Evolutionary conservation across 345 rosid species (phyloP).

Genomic region (Aquilaria malaccensis): DNA sequence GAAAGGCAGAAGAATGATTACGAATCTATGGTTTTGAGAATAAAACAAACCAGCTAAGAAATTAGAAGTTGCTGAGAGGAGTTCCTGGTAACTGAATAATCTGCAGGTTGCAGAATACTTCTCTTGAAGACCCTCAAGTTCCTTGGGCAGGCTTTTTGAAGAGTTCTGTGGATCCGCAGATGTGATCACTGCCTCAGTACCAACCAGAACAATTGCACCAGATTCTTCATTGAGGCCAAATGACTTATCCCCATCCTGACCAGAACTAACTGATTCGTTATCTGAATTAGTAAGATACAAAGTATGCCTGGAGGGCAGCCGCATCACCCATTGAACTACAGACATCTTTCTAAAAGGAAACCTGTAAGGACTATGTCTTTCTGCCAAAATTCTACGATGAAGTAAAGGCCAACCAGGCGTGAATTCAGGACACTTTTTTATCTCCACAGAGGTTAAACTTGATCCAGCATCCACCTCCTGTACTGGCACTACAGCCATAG

Average conservation of each 20-base stretch:
- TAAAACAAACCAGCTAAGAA: slow-evolving; percentile 57
- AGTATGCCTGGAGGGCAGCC: slow-evolving; percentile 46
- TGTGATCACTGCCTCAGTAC: slow-evolving; percentile 19
- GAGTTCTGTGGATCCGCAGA: slow-evolving; percentile 24
- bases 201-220: slow-evolving; percentile 47
- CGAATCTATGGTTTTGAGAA: slow-evolving; percentile 10
- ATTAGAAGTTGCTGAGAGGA: slow-evolving; percentile 56
- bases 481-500: slow-evolving; percentile 53
- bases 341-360: slow-evolving; percentile 48
- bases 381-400: slow-evolving; percentile 30
- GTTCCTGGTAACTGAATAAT: slow-evolving; percentile 74
- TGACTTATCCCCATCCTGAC: slow-evolving; percentile 15
- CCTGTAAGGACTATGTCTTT: slow-evolving; percentile 24
- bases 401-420: slow-evolving; percentile 91
- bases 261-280: slow-evolving; percentile 21
- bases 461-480: slow-evolving; percentile 28
- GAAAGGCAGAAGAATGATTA: background rate
- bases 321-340: slow-evolving; percentile 60
- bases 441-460: slow-evolving; percentile 32
- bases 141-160: slow-evolving; percentile 37
- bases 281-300: slow-evolving; percentile 30
- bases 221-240: slow-evolving; percentile 40
- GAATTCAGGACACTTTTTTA: slow-evolving; percentile 42
- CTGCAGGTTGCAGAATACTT: slow-evolving; percentile 69
- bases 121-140: slow-evolving; percentile 54